Evolutionary conservation across 1,284 basidiomycete genomes (phyloP), one percentile per base, ranked within the genome.

Genomic region (Exobasidium cylindrosporum): DNA sequence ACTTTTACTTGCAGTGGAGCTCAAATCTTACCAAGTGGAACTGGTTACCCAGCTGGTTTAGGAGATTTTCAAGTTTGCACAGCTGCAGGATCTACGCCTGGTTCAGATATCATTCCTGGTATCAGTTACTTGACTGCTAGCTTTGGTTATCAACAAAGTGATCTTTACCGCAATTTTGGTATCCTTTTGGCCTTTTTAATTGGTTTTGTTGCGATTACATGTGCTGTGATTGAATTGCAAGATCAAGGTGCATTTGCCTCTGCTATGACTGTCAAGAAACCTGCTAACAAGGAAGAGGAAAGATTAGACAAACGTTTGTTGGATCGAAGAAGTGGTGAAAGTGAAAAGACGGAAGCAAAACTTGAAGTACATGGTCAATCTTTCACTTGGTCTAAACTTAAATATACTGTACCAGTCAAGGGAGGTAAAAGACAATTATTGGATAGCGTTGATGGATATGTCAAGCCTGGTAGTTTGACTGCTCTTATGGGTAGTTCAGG

Each of bases 381-480:
- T 21, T 84, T 82, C 70, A 83, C 80, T 14, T 84, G 83, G 81
- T 77, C 81, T 65, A 72, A 83, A 60, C 72, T 84, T 23, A 73
- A 66, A 10, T 84, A 84, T 31, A 75, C 73, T 11, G 83, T 84
- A 0, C 84, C 83, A 1, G 83, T 85, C 50, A 82, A 82, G 4
- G 86, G 85, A 6, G 79, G 85, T 59, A 82, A 83, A 3, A 85
- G 88, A 29, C 82, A 83, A 54, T 84, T 94, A 5, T 82, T 94
- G 62, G 85, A 92, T 72, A 85, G 91, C 32, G 86, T 95, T 5
- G 88, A 87, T 59, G 92, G 92, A 0, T 94, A 86, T 79, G 91
- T 92, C 45, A 86, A 85, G 23, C 90, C 90, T 7, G 85, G 85
- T 4, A 90, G 87, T 71, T 82, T 94, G 60, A 92, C 92, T 83